Evolutionary conservation across 2,329 filamentous ascomycete species (phyloP), one percentile per base, ranked within the genome.

Genomic region (Chaetothyriales sp.): DNA sequence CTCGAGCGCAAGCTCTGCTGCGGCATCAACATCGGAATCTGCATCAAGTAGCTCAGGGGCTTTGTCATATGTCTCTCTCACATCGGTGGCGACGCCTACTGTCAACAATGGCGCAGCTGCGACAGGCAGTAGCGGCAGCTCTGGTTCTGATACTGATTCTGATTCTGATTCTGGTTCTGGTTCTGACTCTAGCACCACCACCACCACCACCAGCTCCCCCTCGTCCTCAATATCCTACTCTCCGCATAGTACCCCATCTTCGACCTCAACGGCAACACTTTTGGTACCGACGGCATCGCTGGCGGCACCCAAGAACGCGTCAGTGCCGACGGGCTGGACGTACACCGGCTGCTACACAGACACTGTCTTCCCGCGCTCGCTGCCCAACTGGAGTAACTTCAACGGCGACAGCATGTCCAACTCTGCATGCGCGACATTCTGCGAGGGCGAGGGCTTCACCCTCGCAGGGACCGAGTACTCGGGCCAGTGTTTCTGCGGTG

Each of bases 381-480:
- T 76, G n/a, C 62, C 60, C 18, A 67, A 66, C 28, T 69, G 69
- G 46, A 67, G 70, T 20, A 64, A 71, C 51, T 59, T 75, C 54
- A 56, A 54, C 33, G 70, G 70, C n/a, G 49, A 59, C 47, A 54
- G 59, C 18, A 67, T 74, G 61, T 70, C 65, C 56, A 70, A 67
- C 61, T 69, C 67, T 47, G 70, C 69, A 19, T 79, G 77, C 59
- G 67, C 76, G 47, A 62, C 65, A 4, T 72, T 74, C 62, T 81
- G 77, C 63, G 64, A 70, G 6, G 57, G 57, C 33, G 63, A 64
- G 45, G 73, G 74, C 7, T 76, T 66, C 56, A 57, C 64, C 43
- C 64, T 76, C 52, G 73, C 75, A 0, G 74, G 73, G 20, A 75
- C 73, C 18, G 73, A 77, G 58, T 72, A 72, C 22, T 70, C 69